Evolutionary conservation across 2,329 filamentous ascomycete genomes (phyloP).

Genomic region (Fonsecaea multimorphosa): DNA sequence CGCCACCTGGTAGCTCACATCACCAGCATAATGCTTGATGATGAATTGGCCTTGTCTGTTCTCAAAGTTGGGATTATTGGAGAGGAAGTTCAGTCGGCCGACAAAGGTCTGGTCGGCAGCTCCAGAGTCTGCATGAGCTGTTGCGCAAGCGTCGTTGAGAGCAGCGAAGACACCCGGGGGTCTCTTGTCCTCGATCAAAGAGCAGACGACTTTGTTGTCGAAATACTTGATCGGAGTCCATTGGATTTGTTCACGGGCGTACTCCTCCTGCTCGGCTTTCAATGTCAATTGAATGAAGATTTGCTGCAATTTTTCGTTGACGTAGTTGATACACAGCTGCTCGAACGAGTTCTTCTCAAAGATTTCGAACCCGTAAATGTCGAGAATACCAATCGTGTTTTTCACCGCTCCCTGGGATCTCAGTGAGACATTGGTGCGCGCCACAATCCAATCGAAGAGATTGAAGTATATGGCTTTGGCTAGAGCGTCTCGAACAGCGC

Average conservation of each 20-base stretch:
- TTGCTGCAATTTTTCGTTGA: constrained; percentile 98
- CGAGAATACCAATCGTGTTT: constrained; percentile 93
- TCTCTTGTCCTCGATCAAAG: constrained; percentile 88
- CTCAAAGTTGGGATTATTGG: constrained; percentile 84
- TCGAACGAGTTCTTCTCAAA: constrained; percentile 99
- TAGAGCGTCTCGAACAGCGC: constrained; percentile 84
- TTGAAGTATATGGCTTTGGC: constrained; percentile 97
- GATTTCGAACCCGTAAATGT: constrained; percentile 99
- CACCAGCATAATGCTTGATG: constrained; percentile 97
- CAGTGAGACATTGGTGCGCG: constrained; percentile 86
- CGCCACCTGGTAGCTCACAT: constrained; percentile 91
- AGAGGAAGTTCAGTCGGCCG: constrained; percentile 87
- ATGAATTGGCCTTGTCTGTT: constrained; percentile 95
- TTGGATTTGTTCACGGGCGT: constrained; percentile 91
- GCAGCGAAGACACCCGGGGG: constrained; percentile 94
- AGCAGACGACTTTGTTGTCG: constrained; percentile 98
- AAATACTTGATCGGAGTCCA: constrained; percentile 99
- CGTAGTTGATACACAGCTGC: constrained; percentile 99
- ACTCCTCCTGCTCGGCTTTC: constrained; percentile 97
- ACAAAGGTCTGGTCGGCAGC: constrained; percentile 97
- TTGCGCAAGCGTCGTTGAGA: constrained; percentile 96
- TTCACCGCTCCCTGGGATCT: constrained; percentile 75
- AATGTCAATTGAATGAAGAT: constrained; percentile 98
- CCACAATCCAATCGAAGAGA: constrained; percentile 97
- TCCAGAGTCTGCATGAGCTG: constrained; percentile 92